A percentile compares a stretch with the other conserved stretches of the same genome.
phyloP scores from a whole-genome alignment of 2,329 filamentous ascomycete genomes.

The Fusarium hainanense region DNA sequence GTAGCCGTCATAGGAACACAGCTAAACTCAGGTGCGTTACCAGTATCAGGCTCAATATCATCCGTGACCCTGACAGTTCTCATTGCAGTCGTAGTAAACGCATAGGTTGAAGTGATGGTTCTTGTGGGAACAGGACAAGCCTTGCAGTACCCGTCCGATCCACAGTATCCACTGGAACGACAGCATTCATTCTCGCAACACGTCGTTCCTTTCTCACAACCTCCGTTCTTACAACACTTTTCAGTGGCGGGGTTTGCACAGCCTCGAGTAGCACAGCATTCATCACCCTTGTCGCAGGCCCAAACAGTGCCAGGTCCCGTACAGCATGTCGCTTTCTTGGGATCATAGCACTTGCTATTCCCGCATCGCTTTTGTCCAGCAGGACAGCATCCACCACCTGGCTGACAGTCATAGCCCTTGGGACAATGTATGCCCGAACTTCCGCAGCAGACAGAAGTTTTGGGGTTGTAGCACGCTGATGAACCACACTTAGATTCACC shows the following conservation, averaged over 20 bases:
- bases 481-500: neutral
- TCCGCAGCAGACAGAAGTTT: neutral
- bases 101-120: slow-evolving; percentile 4
- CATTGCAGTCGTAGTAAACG: slow-evolving; percentile 4
- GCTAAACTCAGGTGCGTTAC: slow-evolving; percentile 3
- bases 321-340: neutral
- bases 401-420: slow-evolving; percentile 5
- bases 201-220: neutral
- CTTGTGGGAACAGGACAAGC: slow-evolving; percentile 1
- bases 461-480: neutral
- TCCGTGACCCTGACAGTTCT: slow-evolving; percentile 5
- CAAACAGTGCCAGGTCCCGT: neutral
- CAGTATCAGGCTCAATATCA: slow-evolving; percentile 13
- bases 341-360: slow-evolving; percentile 21
- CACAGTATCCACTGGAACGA: neutral
- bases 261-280: neutral
- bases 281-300: neutral
- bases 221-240: slow-evolving; percentile 8
- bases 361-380: slow-evolving; percentile 8
- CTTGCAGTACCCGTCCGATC: slow-evolving; percentile 5
- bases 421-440: neutral
- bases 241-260: neutral
- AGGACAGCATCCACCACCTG: slow-evolving; percentile 8
- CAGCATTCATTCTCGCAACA: slow-evolving; percentile 20
- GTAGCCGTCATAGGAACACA: slow-evolving; percentile 20